Evolutionary conservation across 139 green algal genomes (phyloP), one percentile per base, ranked within the genome.

Genomic region (Chlamydomonas eustigma): DNA sequence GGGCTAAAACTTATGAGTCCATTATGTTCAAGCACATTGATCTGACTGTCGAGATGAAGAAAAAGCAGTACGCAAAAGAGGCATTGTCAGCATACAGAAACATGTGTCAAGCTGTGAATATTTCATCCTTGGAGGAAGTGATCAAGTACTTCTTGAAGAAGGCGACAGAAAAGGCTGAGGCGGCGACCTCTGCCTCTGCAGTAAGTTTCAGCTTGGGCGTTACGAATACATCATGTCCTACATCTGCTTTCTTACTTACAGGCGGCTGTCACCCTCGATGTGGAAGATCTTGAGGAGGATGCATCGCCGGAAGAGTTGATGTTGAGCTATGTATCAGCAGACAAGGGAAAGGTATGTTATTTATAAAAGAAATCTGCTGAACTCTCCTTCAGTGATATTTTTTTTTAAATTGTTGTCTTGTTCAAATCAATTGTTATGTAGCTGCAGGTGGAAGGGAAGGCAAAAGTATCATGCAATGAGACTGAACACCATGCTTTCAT

Each of bases 21-120:
- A 97, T 98, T 86, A 98, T 99, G 92, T 91, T 97, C 81, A 95
- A 94, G 82, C 95, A 98, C 82, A 81, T 99, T 5, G 94, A 98
- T 81, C 87, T 98, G 58, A 93, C 89, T 78, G 92, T 97, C 69
- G 94, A 98, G 66, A 93, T 94, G 84, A 92, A 93, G 85, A 88
- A 89, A 84, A 35, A 35, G 28, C 58, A 95, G 51, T 91, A 97
- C 34, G 92, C 90, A 71, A 99, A 99, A 90, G 96, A 99, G 77
- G 96, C 93, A 6, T 88, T 99, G 63, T 96, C 98, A 76, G 94
- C 98, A 87, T 99, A 98, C 84, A 85, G 96, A 28, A 99, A 98
- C 81, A 90, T 97, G 37, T 98, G 93, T 80, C 96, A 99, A 86
- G 85, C 91, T 31, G 90, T 95, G 6, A 99, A 98, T 80, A 94